Conservation (phyloP, 148 eudicot genomes). For the Diospyros lotus region DNA sequence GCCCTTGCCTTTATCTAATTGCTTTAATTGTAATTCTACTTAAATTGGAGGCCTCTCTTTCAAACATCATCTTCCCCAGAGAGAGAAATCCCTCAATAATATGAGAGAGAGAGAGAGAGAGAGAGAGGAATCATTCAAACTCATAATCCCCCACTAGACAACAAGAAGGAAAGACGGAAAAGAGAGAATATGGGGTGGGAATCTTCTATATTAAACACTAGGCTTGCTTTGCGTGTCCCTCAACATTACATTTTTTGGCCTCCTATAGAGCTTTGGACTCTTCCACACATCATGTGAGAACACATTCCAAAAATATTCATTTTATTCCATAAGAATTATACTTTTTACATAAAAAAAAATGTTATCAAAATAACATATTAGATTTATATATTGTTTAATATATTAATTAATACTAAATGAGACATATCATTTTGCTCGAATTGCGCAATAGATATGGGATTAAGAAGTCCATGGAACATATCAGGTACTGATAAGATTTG, state of each 20-base stretch:
- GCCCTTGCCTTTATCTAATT: not conserved
- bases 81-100: not conserved
- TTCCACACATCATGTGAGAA: not conserved
- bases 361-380: too few species aligned
- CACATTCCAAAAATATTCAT: not conserved
- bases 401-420: too few species aligned
- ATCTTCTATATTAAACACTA: not conserved
- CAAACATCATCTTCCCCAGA: not conserved
- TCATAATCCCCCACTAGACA: not conserved
- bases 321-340: too few species aligned
- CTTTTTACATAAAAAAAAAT: too few species aligned
- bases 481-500: not conserved
- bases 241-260: not conserved
- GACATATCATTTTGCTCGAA: too few species aligned
- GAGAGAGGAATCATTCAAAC: not conserved
- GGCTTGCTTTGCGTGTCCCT: not conserved
- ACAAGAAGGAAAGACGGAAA: constrained; percentile 1
- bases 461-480: not conserved
- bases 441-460: too few species aligned
- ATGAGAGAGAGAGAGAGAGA: not conserved
- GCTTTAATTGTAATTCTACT: not conserved
- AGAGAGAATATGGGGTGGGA: not conserved
- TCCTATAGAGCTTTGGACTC: not conserved
- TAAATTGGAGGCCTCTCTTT: not conserved
- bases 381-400: too few species aligned